phyloP scores from a whole-genome alignment of 345 rosid species.

The Rubroshorea leprosula region DNA sequence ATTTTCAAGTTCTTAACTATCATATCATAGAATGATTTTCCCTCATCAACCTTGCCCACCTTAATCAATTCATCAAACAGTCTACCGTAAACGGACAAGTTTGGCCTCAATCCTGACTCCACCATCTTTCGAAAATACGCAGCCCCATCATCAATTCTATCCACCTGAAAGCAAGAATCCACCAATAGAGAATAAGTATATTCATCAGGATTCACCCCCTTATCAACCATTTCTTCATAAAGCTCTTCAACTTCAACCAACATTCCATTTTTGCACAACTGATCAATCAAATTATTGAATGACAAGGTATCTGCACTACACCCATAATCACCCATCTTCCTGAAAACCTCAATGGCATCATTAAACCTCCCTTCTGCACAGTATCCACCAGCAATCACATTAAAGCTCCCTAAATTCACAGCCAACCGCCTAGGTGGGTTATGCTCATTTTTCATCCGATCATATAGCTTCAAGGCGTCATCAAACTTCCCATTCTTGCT shows the following conservation, averaged over 20 bases:
- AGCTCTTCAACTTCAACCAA: conserved; percentile 67
- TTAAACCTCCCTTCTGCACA: conserved; percentile 53
- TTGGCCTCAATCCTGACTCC: conserved; percentile 66
- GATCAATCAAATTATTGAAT: conserved; percentile 74
- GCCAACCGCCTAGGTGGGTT: conserved; percentile 56
- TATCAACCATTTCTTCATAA: conserved; percentile 67
- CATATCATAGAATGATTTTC: conserved; percentile 60
- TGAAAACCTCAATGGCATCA: conserved; percentile 64
- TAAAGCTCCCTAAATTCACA: conserved; percentile 79
- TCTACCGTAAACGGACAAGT: conserved; percentile 60
- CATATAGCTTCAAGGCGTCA: conserved; percentile 70
- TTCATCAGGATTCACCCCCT: conserved; percentile 81
- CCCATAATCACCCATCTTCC: conserved; percentile 56
- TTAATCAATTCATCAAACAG: conserved; percentile 59
- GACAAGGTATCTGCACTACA: conserved; percentile 66
- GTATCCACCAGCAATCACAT: conserved; percentile 78
- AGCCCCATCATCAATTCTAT: conserved; percentile 72
- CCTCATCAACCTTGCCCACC: conserved; percentile 65
- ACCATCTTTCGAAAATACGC: conserved; percentile 68
- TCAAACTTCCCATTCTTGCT: conserved; percentile 66
- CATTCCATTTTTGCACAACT: conserved; percentile 64
- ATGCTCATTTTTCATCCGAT: conserved; percentile 52
- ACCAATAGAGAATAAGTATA: conserved; percentile 60
- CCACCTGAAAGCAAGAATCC: conserved; percentile 67
- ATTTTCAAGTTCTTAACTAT: conserved; percentile 86